phyloP scores from a whole-genome alignment of 169 alveolate genomes.

The Plasmodium coatneyi region DNA sequence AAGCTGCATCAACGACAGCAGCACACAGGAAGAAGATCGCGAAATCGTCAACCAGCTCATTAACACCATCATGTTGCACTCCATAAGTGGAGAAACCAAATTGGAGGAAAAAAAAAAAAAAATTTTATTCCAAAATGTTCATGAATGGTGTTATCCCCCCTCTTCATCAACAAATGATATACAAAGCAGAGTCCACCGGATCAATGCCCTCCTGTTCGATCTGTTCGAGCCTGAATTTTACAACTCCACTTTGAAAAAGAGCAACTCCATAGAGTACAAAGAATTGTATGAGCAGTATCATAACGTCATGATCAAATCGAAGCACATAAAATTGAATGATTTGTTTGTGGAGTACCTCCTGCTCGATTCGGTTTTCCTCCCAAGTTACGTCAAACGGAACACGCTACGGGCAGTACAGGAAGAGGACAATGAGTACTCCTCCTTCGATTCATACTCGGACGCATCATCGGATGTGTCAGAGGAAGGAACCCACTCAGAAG shows the following conservation, averaged over 20 bases:
- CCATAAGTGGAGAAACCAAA: background rate
- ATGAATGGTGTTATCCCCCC: background rate
- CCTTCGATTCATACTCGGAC: conserved; percentile 58
- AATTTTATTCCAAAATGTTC: background rate
- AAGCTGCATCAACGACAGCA: background rate
- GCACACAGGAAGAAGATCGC: background rate
- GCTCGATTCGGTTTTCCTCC: conserved; percentile 38
- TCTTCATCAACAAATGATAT: background rate
- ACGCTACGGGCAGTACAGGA: background rate
- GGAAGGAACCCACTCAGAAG: background rate
- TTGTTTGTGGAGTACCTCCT: conserved; percentile 14
- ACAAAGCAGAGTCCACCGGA: background rate
- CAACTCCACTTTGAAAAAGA: conserved; percentile 13
- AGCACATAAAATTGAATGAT: conserved; percentile 18
- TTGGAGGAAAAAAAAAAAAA: background rate
- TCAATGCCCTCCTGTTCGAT: conserved; percentile 15
- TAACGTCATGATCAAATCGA: conserved; percentile 55
- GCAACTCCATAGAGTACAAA: conserved; percentile 24
- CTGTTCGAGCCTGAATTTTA: conserved; percentile 60
- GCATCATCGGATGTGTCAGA: background rate
- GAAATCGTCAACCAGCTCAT: background rate
- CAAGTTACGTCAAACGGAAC: conserved; percentile 47
- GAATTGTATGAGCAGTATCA: conserved; percentile 38
- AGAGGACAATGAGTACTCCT: conserved; percentile 49
- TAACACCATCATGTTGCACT: background rate